Base-by-base conservation (phyloP, 2,329 filamentous ascomycete species). In the Fusarium floridanum region DNA sequence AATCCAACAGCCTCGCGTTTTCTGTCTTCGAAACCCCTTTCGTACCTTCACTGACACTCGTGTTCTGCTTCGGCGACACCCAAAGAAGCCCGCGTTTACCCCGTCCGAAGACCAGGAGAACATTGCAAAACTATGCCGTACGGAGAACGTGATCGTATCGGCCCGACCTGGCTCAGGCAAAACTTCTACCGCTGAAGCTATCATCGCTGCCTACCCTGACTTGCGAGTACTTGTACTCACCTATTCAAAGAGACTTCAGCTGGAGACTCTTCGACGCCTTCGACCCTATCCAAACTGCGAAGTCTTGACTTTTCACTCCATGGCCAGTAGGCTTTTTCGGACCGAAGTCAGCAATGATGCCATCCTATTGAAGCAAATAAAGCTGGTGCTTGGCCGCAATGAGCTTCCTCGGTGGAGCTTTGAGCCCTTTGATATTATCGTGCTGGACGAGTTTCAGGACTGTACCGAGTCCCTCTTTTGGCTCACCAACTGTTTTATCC, bases 131-230 rank as follows among this genome's bases (percentile, higher is more conserved):
- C 61, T 77, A 2, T 78, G 78, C 20, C 45, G 57, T 14, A 64
- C 45, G 8, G 70, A 80, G 34, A 81, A 82, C 69, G 75, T 81
- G 2, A 72, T 82, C 8, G 80, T 82, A 12, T 82, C 81, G 1
- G 81, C 80, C 5, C 75, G 79, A 20, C 80, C 81, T 7, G 81
- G 81, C 0, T 80, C 81, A 2, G 81, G 81, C 2, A 82, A 82
- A 61, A 80, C 80, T 9, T 76, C 80, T 0, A 82, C 78, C 2
- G 78, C 80, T 17, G 76, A 81, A 66, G 77, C 77, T 2, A 80
- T 82, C 62, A 73, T 78, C 5, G 73, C 68, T 10, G 77, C 77
- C 0, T 60, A 81, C 24, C 73, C 72, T 2, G 63, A 72, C 37
- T 61, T 72, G 20, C 61, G 66, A 24, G 70, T 78, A 17, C 73